Evolutionary conservation across 768 basidiomycete species (phyloP).

Genomic region (Mycena vulgaris): DNA sequence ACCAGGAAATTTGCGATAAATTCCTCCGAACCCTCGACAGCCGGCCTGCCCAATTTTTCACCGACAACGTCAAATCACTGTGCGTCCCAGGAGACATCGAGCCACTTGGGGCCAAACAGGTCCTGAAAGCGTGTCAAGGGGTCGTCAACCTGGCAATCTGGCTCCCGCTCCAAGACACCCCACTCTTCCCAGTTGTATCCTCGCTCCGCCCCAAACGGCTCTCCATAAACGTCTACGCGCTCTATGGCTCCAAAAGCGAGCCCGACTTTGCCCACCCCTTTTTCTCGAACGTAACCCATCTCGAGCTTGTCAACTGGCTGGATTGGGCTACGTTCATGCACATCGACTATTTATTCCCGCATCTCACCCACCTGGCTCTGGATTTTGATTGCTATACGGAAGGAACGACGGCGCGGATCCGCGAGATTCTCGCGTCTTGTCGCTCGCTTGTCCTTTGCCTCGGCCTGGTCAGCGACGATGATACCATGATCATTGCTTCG

Average conservation of each 20-base stretch:
- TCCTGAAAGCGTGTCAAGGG: constrained; percentile 44
- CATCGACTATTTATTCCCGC: constrained; percentile 28
- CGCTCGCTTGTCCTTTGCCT: constrained; percentile 40
- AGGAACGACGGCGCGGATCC: constrained; percentile 26
- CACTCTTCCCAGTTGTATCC: constrained; percentile 39
- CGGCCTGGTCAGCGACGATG: constrained; percentile 41
- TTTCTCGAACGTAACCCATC: constrained; percentile 43
- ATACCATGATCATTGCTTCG: constrained; percentile 37
- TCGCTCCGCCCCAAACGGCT: constrained; percentile 41
- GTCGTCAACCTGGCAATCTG: constrained; percentile 45
- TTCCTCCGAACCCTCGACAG: constrained; percentile 40
- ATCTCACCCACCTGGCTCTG: constrained; percentile 46
- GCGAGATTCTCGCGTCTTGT: constrained; percentile 41
- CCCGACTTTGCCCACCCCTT: constrained; percentile 44
- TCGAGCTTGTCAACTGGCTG: constrained; percentile 47
- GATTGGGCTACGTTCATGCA: constrained; percentile 19
- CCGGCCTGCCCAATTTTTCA: constrained; percentile 41
- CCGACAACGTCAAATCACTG: constrained; percentile 44
- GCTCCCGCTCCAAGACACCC: constrained; percentile 35
- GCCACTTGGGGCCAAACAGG: constrained; percentile 32
- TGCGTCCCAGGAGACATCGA: constrained; percentile 45
- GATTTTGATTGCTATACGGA: constrained; percentile 39
- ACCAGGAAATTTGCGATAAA: constrained; percentile 28
- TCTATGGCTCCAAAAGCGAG: constrained; percentile 34
- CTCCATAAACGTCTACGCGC: constrained; percentile 43